phyloP scores from a whole-genome alignment of 2,329 filamentous ascomycete species.

The Colletotrichum camelliae region DNA sequence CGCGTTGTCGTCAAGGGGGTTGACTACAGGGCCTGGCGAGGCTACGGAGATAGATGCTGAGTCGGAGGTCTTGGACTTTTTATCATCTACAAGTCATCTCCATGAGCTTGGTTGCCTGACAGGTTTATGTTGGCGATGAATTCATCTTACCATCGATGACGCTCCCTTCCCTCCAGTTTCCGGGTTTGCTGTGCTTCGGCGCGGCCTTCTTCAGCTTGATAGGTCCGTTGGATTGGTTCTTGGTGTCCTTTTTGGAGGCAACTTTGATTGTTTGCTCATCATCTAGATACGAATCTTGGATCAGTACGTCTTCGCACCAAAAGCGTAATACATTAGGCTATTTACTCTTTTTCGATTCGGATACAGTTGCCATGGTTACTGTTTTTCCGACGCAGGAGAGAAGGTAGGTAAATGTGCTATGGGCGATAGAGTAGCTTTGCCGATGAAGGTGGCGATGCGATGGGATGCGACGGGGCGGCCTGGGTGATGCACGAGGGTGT shows the following conservation, averaged over 20 bases:
- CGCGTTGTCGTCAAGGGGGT: conserved; percentile 76
- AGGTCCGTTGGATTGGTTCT: conserved; percentile 48
- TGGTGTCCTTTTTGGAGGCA: conserved; percentile 59
- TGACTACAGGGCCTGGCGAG: conserved; percentile 63
- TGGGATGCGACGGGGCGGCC: not conserved
- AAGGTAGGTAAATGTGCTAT: not conserved
- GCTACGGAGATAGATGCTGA: conserved; percentile 40
- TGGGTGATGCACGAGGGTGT: not conserved
- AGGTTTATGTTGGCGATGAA: not conserved
- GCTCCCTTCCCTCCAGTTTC: conserved; percentile 75
- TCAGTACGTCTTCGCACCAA: not conserved
- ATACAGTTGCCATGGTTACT: conserved; percentile 16
- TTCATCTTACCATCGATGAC: conserved; percentile 60
- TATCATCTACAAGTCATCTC: conserved; percentile 48
- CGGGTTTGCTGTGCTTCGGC: conserved; percentile 69
- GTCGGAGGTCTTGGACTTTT: conserved; percentile 55
- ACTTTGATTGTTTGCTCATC: conserved; percentile 69
- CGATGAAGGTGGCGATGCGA: not conserved
- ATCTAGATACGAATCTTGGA: conserved; percentile 33
- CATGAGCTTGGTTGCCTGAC: not conserved
- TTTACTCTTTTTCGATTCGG: conserved; percentile 22
- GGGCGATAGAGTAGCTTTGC: not conserved
- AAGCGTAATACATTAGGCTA: not conserved
- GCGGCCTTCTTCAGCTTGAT: conserved; percentile 69
- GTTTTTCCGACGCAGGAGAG: not conserved